These are phyloP conservation scores for Mangifera indica DNA, from an alignment of 345 rosid species.

Conservation along the genomic window DNA sequence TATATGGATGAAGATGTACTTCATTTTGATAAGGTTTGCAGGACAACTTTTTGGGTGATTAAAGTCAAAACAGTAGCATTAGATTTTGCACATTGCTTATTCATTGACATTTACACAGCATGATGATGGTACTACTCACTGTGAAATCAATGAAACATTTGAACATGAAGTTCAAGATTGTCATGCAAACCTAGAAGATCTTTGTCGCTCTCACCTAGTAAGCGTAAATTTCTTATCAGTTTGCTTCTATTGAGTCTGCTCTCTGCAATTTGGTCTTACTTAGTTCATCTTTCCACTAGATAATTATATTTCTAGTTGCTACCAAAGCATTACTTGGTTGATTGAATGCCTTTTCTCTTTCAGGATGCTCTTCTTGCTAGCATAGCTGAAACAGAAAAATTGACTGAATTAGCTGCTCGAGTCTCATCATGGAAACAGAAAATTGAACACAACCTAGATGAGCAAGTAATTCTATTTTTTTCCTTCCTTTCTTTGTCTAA, in stretches of 20 bases:
- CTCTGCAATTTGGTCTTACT: background rate
- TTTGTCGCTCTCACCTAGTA: slow-evolving; percentile 93
- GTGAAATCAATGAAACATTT: slow-evolving; percentile 39
- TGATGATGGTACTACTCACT: slow-evolving; percentile 32
- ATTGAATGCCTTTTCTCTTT: slow-evolving; percentile 5
- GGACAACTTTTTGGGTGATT: slow-evolving; percentile 8
- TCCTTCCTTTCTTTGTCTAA: slow-evolving; percentile 8
- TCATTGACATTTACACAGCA: slow-evolving; percentile 33
- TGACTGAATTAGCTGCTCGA: slow-evolving; percentile 87
- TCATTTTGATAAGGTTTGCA: slow-evolving; percentile 37
- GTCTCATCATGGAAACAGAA: slow-evolving; percentile 94
- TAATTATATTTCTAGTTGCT: background rate
- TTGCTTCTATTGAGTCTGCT: background rate
- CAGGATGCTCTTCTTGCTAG: slow-evolving; percentile 95
- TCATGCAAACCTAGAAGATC: slow-evolving; percentile 85
- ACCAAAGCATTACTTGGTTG: background rate
- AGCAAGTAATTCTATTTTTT: slow-evolving; percentile 54
- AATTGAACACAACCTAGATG: slow-evolving; percentile 86
- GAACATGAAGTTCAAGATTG: slow-evolving; percentile 41
- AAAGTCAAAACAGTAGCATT: too few relatives aligned
- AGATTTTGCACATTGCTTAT: slow-evolving; percentile 16
- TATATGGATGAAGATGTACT: slow-evolving; percentile 56
- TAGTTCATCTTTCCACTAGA: background rate
- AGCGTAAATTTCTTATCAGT: slow-evolving; percentile 20
- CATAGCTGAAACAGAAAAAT: slow-evolving; percentile 89